Conservation (phyloP, 177 flowering plant species). For the Tripterygium wilfordii region DNA sequence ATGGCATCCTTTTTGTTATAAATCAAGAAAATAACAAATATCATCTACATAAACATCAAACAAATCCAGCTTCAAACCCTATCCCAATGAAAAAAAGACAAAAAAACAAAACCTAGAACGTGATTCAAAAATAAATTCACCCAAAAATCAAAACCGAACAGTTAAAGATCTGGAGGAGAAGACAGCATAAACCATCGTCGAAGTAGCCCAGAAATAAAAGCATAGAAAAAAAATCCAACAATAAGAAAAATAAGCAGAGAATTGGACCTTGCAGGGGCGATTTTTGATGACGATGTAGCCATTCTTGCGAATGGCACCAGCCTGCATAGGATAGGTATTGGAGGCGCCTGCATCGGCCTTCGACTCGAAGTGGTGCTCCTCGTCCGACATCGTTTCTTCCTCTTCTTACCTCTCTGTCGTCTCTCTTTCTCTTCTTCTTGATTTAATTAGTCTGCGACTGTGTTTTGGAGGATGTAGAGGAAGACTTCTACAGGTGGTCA, state of each 20-base stretch:
- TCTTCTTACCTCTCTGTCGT: background rate
- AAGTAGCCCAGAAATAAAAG: no score
- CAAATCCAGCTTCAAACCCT: no score
- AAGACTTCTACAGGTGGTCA: no score
- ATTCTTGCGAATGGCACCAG: slow-evolving; percentile 34
- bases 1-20: no score
- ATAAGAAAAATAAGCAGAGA: background rate
- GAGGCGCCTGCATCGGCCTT: slow-evolving; percentile 37
- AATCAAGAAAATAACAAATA: no score
- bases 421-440: background rate
- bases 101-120: no score
- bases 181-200: no score
- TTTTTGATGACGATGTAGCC: slow-evolving; percentile 32
- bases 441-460: no score
- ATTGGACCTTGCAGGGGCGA: slow-evolving; percentile 43
- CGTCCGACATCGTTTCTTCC: slow-evolving; percentile 25
- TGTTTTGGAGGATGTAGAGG: no score
- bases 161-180: background rate
- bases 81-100: no score
- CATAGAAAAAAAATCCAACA: background rate
- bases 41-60: no score
- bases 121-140: no score
- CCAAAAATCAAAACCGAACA: background rate
- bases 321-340: slow-evolving; percentile 33
- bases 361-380: slow-evolving; percentile 41